Evolutionary conservation across 75 land plant species (phyloP).

Genomic region (Cupressus sempervirens): DNA sequence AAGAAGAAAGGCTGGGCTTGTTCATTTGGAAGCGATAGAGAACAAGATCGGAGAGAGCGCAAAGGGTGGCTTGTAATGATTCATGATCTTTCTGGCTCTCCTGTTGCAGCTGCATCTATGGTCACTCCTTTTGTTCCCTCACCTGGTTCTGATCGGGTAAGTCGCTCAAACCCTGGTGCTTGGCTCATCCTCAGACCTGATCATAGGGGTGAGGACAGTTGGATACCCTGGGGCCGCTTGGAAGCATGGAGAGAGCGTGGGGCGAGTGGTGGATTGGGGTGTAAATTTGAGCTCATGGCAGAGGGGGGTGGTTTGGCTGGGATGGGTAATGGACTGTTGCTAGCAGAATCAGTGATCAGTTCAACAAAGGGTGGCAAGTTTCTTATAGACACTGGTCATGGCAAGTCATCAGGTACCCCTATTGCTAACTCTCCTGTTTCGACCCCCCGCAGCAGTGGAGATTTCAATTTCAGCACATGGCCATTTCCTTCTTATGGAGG

Average conservation of each 20-base stretch:
- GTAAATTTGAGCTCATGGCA: conserved; percentile 41
- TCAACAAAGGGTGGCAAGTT: conserved; percentile 47
- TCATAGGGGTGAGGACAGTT: conserved; percentile 16
- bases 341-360: conserved; percentile 54
- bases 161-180: conserved; percentile 87
- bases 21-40: conserved; percentile 8
- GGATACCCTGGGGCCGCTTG: conserved; percentile 47
- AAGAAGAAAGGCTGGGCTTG: conserved; percentile 9
- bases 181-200: conserved; percentile 93
- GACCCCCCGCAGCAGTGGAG: conserved; percentile 64
- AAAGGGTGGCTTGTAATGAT: conserved; percentile 95
- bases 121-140: conserved; percentile 96
- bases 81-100: conserved; percentile 92
- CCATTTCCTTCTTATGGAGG: conserved; percentile 48
- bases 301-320: conserved; percentile 13
- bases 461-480: conserved; percentile 52
- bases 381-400: conserved; percentile 39
- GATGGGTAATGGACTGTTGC: conserved; percentile 34
- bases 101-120: conserved; percentile 95
- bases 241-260: conserved; percentile 63
- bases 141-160: conserved; percentile 78
- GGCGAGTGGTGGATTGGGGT: conserved; percentile 26
- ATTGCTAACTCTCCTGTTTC: conserved; percentile 35
- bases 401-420: conserved; percentile 17
- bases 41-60: conserved; percentile 52